These are phyloP conservation scores for Hypoxylon sp. DNA, from an alignment of 2,329 filamentous ascomycete species.

Conservation along the genomic window DNA sequence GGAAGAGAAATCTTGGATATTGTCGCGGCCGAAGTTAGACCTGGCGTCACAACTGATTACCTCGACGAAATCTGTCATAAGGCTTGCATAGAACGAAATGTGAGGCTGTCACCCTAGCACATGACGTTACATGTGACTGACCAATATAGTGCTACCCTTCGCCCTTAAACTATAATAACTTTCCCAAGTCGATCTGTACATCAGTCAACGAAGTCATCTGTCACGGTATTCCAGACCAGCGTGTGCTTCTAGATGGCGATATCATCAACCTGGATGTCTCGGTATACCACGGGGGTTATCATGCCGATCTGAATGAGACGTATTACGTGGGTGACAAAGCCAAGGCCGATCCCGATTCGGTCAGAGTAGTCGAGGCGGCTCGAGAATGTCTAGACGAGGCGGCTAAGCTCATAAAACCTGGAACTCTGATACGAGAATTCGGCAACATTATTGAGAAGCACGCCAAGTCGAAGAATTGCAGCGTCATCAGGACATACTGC, in stretches of 20 bases:
- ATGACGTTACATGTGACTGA: slow-evolving; percentile 27
- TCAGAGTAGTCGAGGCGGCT: slow-evolving; percentile 90
- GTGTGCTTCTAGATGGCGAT: slow-evolving; percentile 88
- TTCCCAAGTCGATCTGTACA: slow-evolving; percentile 98
- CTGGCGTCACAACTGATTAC: slow-evolving; percentile 95
- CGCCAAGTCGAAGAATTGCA: slow-evolving; percentile 86
- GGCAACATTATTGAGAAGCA: slow-evolving; percentile 96
- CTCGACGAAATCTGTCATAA: slow-evolving; percentile 97
- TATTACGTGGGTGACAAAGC: slow-evolving; percentile 97
- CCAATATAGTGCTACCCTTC: slow-evolving; percentile 87
- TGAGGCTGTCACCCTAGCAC: slow-evolving; percentile 62
- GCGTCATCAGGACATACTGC: slow-evolving; percentile 95
- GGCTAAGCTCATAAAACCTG: slow-evolving; percentile 92
- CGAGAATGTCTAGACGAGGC: slow-evolving; percentile 91
- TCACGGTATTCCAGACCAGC: slow-evolving; percentile 96
- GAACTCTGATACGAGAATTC: slow-evolving; percentile 91
- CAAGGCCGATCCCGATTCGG: slow-evolving; percentile 83
- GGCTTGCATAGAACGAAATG: slow-evolving; percentile 91
- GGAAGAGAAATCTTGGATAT: slow-evolving; percentile 94
- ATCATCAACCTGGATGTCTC: slow-evolving; percentile 98
- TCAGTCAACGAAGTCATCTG: slow-evolving; percentile 98
- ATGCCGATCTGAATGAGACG: slow-evolving; percentile 97
- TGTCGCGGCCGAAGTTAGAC: slow-evolving; percentile 83
- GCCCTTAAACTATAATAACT: slow-evolving; percentile 93
- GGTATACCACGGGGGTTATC: slow-evolving; percentile 93